Percentiles rank a stretch among this genome's conserved stretches.
These are phyloP conservation scores for Cyberlindnera xishuangbannaensis DNA, from an alignment of 805 yeast species.

Conservation along the genomic window DNA sequence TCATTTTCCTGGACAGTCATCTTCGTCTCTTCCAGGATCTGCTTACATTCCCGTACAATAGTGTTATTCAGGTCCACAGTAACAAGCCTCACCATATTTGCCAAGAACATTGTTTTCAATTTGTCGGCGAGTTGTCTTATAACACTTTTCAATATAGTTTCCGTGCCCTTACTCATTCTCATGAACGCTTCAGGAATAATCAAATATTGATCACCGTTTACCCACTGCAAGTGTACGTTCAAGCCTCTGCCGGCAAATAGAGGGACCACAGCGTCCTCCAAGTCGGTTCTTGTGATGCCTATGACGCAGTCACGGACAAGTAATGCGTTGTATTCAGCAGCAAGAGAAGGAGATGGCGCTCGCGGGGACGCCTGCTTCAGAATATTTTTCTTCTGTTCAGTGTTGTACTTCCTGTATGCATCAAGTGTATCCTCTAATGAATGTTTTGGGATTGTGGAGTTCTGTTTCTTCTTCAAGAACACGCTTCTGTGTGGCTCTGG, in stretches of 20 bases:
- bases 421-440: conserved; percentile 41
- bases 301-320: conserved; percentile 45
- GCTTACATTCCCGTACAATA: neutral
- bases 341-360: conserved; percentile 2
- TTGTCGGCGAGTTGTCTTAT: conserved; percentile 30
- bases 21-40: neutral
- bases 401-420: conserved; percentile 29
- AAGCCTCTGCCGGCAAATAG: conserved; percentile 12
- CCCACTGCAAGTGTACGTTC: conserved; percentile 34
- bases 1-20: neutral
- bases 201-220: conserved; percentile 37
- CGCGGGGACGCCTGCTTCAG: too few relatives aligned
- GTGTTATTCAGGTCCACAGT: conserved; percentile 30
- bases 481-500: conserved; percentile 76
- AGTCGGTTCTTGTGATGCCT: conserved; percentile 39
- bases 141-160: conserved; percentile 37
- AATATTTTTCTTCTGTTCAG: too few relatives aligned
- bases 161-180: conserved; percentile 33
- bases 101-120: conserved; percentile 37
- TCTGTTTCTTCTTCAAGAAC: conserved; percentile 38
- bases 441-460: conserved; percentile 35
- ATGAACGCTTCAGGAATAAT: conserved; percentile 33
- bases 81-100: conserved; percentile 44
- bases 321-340: conserved; percentile 44
- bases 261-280: conserved; percentile 25